These are phyloP conservation scores for Xenoacremonium recifei DNA, from an alignment of 2,329 filamentous ascomycete species.

Conservation along the genomic window DNA sequence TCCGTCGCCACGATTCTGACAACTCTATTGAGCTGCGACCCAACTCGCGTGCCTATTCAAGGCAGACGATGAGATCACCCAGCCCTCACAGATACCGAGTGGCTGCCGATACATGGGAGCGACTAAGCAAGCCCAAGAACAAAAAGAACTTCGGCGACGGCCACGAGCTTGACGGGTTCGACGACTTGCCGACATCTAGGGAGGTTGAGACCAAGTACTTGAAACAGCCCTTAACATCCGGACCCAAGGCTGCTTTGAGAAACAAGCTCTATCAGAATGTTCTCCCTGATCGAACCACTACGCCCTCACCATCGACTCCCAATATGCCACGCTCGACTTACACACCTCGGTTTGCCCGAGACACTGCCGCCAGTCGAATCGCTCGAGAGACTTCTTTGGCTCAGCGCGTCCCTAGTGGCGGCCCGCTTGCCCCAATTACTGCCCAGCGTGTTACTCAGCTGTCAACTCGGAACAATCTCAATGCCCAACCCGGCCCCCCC, in stretches of 20 bases:
- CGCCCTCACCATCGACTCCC: conserved; percentile 53
- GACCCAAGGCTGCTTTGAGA: conserved; percentile 61
- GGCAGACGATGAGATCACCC: conserved; percentile 58
- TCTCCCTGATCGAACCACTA: conserved; percentile 51
- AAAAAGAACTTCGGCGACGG: conserved; percentile 77
- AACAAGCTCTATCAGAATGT: conserved; percentile 57
- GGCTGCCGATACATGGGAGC: conserved; percentile 57
- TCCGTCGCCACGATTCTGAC: conserved; percentile 83
- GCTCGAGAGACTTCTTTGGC: conserved; percentile 62
- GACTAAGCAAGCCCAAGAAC: conserved; percentile 66
- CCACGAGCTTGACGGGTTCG: conserved; percentile 87
- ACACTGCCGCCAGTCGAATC: conserved; percentile 64
- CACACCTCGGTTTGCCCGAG: conserved; percentile 62
- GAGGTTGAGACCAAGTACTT: conserved; percentile 78
- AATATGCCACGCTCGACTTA: conserved; percentile 53
- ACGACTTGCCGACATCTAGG: conserved; percentile 87
- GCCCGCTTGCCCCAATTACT: conserved; percentile 53
- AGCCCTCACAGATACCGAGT: conserved; percentile 51
- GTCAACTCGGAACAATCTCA: conserved; percentile 47
- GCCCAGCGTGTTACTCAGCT: conserved; percentile 55
- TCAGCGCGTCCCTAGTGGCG: conserved; percentile 55
- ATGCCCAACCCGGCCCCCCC: conserved; percentile 39
- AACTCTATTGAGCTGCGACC: conserved; percentile 59
- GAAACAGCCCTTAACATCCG: conserved; percentile 71
- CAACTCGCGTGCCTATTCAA: conserved; percentile 55